Base-by-base conservation (phyloP, 2,329 filamentous ascomycete genomes). In the Huntiella omanensis region DNA sequence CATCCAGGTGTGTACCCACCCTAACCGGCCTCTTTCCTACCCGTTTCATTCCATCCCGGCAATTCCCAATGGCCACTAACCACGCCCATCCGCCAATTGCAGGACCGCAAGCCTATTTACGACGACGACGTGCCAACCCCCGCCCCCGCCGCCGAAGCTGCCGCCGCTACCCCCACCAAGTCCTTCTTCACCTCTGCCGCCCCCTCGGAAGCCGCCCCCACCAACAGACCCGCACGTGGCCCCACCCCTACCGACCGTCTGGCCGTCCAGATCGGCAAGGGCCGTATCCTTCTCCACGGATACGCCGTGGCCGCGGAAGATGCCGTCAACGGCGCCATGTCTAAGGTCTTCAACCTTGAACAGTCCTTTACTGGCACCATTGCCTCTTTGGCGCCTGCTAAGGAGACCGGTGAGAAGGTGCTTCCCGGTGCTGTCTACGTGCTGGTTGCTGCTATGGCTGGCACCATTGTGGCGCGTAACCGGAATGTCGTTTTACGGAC, bases 381-480 rank as follows among this genome's bases (percentile, higher is more conserved):
- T 54, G 84, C 87, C 49, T 86, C 82, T 16, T 73, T 98, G 35
- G 91, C 87, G 15, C 91, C 91, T 28, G 70, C 86, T 34, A 80
- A 79, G 56, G 81, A 88, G 63, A 83, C 77, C 50, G 83, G 83
- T 60, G 91, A 98, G 69, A 77, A 78, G 59, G 72, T 98, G 48
- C 78, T 96, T 64, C 91, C 91, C 33, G 88, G 88, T 19, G 70
- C 77, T 50, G 76, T 96, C 54, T 96, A 96, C 65, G 86, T 96
- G 40, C 73, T 95, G 28, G 87, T 98, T 41, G 80, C 87, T 37
- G 79, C 84, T 56, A 95, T 98, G 87, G 84, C 91, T 33, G 91
- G 88, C 55, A 86, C 77, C 62, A 96, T 98, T 60, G 68, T 95
- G 47, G 77, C 83, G 47, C 77, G 88, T 52, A 92, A 93, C 68